Conservation (phyloP, 192 early-diverging fungal genomes). For the Coemansia biformis region DNA sequence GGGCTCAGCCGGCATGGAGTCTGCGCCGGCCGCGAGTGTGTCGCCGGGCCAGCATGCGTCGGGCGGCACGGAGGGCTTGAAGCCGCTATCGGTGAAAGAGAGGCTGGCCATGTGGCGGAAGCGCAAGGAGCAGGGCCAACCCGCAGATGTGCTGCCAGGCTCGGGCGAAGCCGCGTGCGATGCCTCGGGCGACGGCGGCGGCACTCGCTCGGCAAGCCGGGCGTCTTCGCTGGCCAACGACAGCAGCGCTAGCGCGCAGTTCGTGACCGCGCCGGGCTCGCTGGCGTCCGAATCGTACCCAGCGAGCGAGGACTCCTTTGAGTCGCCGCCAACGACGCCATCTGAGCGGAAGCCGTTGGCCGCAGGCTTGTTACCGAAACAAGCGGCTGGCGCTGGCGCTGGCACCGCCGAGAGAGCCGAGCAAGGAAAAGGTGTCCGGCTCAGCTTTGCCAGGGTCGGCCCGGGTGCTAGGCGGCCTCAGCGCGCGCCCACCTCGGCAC, state of each 20-base stretch:
- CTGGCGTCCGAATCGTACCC: conserved; percentile 9
- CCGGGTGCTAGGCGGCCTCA: conserved; percentile 41
- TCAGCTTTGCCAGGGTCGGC: conserved; percentile 21
- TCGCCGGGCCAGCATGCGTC: conserved; percentile 29
- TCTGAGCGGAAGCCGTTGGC: too few species aligned
- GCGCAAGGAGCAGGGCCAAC: conserved; percentile 52
- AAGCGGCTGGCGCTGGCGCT: background rate
- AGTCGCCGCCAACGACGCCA: conserved; percentile 16
- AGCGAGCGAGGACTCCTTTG: conserved; percentile 12
- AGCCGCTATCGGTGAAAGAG: conserved; percentile 72
- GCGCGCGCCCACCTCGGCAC: conserved; percentile 39
- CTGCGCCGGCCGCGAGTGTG: too few species aligned
- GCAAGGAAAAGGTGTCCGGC: conserved; percentile 1
- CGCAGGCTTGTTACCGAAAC: too few species aligned
- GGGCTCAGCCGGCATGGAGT: too few species aligned
- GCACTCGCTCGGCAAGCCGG: conserved; percentile 2
- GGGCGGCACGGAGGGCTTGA: conserved; percentile 56
- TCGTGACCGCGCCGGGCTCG: conserved; percentile 40
- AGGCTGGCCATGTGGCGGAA: conserved; percentile 76
- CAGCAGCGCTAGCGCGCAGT: conserved; percentile 15
- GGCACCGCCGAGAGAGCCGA: background rate
- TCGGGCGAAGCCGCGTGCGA: conserved; percentile 1
- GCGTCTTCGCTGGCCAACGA: conserved; percentile 21
- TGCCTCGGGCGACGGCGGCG: background rate
- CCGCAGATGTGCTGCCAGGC: background rate